Conservation (phyloP, 495 filamentous ascomycete species). For the Gamarada debralockiae region DNA sequence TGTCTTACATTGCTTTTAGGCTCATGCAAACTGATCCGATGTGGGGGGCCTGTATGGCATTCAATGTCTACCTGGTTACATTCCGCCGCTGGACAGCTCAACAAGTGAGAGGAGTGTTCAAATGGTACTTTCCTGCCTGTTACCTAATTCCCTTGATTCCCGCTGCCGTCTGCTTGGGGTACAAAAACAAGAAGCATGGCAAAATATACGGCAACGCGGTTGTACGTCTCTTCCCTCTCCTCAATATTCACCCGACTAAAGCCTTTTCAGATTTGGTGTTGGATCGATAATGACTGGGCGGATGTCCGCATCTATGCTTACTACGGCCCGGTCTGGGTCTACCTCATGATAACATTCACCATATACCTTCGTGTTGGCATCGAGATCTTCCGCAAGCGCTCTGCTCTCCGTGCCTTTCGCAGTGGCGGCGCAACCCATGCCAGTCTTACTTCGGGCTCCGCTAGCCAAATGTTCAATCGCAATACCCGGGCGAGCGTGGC, state of each 20-base stretch:
- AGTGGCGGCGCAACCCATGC: not conserved
- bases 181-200: slow-evolving; percentile 39
- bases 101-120: slow-evolving; percentile 62
- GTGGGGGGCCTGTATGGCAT: slow-evolving; percentile 73
- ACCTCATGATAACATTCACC: slow-evolving; percentile 60
- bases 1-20: slow-evolving; percentile 27
- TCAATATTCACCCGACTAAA: not conserved
- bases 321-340: slow-evolving; percentile 84
- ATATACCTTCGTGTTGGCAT: slow-evolving; percentile 70
- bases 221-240: slow-evolving; percentile 12
- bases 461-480: not conserved
- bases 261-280: slow-evolving; percentile 69
- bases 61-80: slow-evolving; percentile 83
- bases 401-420: slow-evolving; percentile 46
- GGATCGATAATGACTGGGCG: slow-evolving; percentile 67
- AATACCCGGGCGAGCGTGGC: too few relatives aligned
- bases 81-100: slow-evolving; percentile 66
- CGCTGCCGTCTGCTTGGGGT: slow-evolving; percentile 61
- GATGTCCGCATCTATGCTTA: slow-evolving; percentile 71
- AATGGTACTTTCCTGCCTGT: slow-evolving; percentile 64
- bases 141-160: slow-evolving; percentile 75
- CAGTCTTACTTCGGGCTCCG: not conserved
- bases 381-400: slow-evolving; percentile 42
- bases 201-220: slow-evolving; percentile 72
- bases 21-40: slow-evolving; percentile 56